These are phyloP conservation scores for Fusarium illudens DNA, from an alignment of 2,329 filamentous ascomycete species.

Conservation along the genomic window DNA sequence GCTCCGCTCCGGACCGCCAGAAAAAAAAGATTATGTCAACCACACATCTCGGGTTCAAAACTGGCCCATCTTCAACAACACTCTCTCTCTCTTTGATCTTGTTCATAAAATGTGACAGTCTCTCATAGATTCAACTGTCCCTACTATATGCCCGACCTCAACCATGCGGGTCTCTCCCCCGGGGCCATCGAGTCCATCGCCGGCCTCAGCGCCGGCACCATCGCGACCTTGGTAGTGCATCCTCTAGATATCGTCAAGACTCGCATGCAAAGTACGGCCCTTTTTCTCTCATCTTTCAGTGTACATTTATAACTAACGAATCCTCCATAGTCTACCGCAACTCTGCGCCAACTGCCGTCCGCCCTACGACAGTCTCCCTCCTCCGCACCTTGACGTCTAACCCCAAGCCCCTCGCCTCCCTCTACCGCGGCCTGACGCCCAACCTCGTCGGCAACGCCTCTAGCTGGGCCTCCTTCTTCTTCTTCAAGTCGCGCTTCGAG, in stretches of 20 bases:
- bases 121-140: conserved; percentile 7
- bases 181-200: conserved; percentile 87
- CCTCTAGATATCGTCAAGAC: conserved; percentile 97
- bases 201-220: conserved; percentile 86
- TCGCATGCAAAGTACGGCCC: conserved; percentile 78
- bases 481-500: conserved; percentile 71
- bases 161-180: conserved; percentile 71
- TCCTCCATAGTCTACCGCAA: conserved; percentile 59
- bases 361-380: conserved; percentile 61
- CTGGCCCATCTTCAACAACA: neutral
- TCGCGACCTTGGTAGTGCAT: conserved; percentile 87
- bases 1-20: neutral
- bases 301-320: conserved; percentile 4
- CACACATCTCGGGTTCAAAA: neutral
- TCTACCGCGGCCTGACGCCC: conserved; percentile 89
- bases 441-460: conserved; percentile 91
- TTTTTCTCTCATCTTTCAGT: neutral
- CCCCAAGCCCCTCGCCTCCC: conserved; percentile 69
- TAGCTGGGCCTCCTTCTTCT: conserved; percentile 93
- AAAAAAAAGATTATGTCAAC: conserved; percentile 30
- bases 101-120: conserved; percentile 39
- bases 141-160: conserved; percentile 56
- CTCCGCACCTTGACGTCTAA: conserved; percentile 58
- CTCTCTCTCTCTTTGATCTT: neutral
- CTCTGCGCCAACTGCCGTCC: conserved; percentile 48